Evolutionary conservation across 805 yeast species (phyloP).

Genomic region (Scheffersomyces lignosus): DNA sequence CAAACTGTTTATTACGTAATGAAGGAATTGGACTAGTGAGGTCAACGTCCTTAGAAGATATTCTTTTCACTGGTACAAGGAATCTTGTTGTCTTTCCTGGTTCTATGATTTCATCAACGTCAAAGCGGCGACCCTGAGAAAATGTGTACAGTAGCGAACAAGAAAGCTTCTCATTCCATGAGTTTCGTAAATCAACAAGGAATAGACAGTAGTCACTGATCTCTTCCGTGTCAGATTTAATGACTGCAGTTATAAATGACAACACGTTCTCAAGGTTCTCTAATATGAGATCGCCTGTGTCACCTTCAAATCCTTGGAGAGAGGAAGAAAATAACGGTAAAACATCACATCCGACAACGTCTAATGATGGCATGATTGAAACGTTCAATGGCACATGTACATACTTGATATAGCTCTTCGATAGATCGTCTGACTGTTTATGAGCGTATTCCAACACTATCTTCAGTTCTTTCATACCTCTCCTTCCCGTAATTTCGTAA

Average conservation of each 20-base stretch:
- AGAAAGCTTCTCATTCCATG: conserved; percentile 62
- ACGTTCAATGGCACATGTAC: conserved; percentile 68
- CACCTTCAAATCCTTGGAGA: conserved; percentile 14
- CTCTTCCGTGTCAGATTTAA: conserved; percentile 19
- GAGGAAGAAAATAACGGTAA: conserved; percentile 50
- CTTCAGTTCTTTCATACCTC: conserved; percentile 67
- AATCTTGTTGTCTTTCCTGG: conserved; percentile 48
- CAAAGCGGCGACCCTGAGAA: conserved; percentile 19
- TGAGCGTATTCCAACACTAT: conserved; percentile 64
- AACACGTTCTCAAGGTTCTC: conserved; percentile 29
- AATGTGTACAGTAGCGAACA: conserved; percentile 32
- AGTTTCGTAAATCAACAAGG: conserved; percentile 75
- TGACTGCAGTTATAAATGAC: conserved; percentile 23
- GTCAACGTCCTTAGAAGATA: conserved; percentile 42
- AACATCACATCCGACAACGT: conserved; percentile 73
- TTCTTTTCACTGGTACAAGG: conserved; percentile 67
- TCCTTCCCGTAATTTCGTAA: conserved; percentile 66
- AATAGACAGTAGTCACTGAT: conserved; percentile 60
- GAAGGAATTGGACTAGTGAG: conserved; percentile 66
- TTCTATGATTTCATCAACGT: conserved; percentile 28
- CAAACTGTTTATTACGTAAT: conserved; percentile 66
- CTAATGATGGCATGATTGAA: conserved; percentile 72
- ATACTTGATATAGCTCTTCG: conserved; percentile 45
- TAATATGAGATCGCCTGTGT: not conserved
- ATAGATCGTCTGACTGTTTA: conserved; percentile 18